A percentile compares a stretch with the other conserved stretches of the same genome.
These are phyloP conservation scores for Ochromonas danica DNA, from an alignment of 108 stramenopile genomes.

Conservation along the genomic window DNA sequence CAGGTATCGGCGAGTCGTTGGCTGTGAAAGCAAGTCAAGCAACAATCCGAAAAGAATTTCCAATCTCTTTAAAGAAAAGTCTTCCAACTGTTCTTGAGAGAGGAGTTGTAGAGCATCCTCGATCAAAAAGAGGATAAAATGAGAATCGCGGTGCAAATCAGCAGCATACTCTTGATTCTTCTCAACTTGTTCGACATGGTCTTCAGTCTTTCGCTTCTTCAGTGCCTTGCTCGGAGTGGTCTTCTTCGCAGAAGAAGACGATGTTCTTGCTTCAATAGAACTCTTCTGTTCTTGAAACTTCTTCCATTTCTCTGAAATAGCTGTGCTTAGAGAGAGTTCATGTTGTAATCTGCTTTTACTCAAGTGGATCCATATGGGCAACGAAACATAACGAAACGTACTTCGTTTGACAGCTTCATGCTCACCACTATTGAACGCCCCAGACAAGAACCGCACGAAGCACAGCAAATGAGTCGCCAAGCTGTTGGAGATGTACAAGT, in stretches of 20 bases:
- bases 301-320: conserved; percentile 53
- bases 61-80: neutral
- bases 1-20: conserved; percentile 58
- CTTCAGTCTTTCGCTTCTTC: conserved; percentile 38
- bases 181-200: conserved; percentile 8
- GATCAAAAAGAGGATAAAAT: conserved; percentile 7
- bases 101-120: too few relatives aligned
- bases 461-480: neutral
- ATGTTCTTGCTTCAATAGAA: neutral
- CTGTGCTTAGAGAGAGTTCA: neutral
- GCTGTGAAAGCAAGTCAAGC: conserved; percentile 51
- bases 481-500: neutral
- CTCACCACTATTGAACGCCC: neutral
- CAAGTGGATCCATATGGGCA: conserved; percentile 51
- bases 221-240: conserved; percentile 26
- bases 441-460: neutral
- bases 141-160: neutral
- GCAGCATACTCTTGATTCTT: neutral
- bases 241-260: neutral
- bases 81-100: neutral
- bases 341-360: neutral
- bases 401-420: neutral
- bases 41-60: conserved; percentile 53
- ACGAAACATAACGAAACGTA: conserved; percentile 21
- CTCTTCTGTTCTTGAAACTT: conserved; percentile 38